A percentile compares a stretch with the other conserved stretches of the same genome.
Conservation (phyloP, 768 basidiomycete genomes). For the Tephrocybe sp. region DNA sequence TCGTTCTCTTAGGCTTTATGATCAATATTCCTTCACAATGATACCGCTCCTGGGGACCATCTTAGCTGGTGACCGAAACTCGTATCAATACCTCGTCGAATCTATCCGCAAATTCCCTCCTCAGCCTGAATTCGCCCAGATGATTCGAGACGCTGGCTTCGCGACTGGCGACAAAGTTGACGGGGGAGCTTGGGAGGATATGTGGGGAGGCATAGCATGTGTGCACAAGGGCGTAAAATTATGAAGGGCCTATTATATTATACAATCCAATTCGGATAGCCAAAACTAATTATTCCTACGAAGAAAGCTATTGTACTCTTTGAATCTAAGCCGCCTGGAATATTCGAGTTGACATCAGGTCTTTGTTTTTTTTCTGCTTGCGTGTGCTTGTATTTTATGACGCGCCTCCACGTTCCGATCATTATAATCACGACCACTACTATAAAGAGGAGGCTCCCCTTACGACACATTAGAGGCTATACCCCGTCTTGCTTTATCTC, state of each 20-base stretch:
- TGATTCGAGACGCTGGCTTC: constrained; percentile 89
- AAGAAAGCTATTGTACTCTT: too few species aligned
- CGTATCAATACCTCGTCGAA: constrained; percentile 97
- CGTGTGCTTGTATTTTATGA: too few species aligned
- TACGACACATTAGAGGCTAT: constrained; percentile 8
- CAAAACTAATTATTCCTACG: too few species aligned
- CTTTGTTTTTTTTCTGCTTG: too few species aligned
- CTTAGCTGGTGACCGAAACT: constrained; percentile 89
- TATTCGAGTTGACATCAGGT: too few species aligned
- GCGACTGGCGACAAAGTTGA: constrained; percentile 65
- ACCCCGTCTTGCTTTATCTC: constrained; percentile 10
- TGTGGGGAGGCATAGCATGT: constrained; percentile 87
- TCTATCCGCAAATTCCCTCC: constrained; percentile 93
- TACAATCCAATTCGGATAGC: too few species aligned
- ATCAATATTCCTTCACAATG: constrained; percentile 92
- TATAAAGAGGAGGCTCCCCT: constrained; percentile 2
- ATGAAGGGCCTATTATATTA: constrained; percentile 26
- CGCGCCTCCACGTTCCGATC: too few species aligned
- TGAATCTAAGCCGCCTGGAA: too few species aligned
- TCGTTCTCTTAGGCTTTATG: constrained; percentile 64
- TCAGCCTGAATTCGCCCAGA: constrained; percentile 81
- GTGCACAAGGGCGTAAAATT: constrained; percentile 85
- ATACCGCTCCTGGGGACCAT: constrained; percentile 97
- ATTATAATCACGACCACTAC: neutral
- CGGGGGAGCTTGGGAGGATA: constrained; percentile 81